Base-by-base conservation (phyloP, 176 grass and related monocot genomes). In the Canna indica region DNA sequence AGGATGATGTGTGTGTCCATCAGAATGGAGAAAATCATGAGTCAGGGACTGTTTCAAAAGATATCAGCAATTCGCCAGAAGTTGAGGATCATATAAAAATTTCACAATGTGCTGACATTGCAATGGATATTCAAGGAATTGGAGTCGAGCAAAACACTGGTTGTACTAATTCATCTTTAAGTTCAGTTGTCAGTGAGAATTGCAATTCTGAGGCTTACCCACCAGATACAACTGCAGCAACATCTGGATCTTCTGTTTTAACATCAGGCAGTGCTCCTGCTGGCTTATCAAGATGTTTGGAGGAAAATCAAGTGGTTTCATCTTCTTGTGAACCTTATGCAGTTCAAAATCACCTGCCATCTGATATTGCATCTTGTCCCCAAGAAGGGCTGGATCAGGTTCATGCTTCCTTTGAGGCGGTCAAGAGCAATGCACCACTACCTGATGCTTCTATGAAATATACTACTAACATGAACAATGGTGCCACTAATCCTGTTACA, bases 151-250 rank as follows among this genome's bases (percentile, higher is more conserved):
- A 31, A 36, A 76, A 72, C 46, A 26, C 71, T 85, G 73, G 53
- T 64, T 83, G 73, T 61, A 76, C 74, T 38, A 81, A 91, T 76
- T 90, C 88, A 71, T 87, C 93, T 32, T 90, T 81, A 69, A 83
- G 80, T 87, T 92, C 86, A 71, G 82, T 81, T 69, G 75, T 68
- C 74, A 81, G 79, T 81, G 86, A 82, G 59, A 90, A 87, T 73
- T 79, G 80, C 59, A 73, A 36, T 62, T 85, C 57, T 9, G 67
- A 86, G 57, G 76, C 74, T 36, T 80, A 38, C 68, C 88, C 61
- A 78, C 52, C 53, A 56, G 81, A 73, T 68, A 69, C 69, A 62
- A 78, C 75, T 78, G 62, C 59, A 67, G 65, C 79, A 46, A 84
- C 78, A 61, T 84, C 84, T 67, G 67, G 47, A 59, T 79, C 79